Percentiles rank a stretch among this genome's conserved stretches.
These are phyloP conservation scores for Silene uniflora DNA, from an alignment of 148 eudicot species.

Conservation along the genomic window DNA sequence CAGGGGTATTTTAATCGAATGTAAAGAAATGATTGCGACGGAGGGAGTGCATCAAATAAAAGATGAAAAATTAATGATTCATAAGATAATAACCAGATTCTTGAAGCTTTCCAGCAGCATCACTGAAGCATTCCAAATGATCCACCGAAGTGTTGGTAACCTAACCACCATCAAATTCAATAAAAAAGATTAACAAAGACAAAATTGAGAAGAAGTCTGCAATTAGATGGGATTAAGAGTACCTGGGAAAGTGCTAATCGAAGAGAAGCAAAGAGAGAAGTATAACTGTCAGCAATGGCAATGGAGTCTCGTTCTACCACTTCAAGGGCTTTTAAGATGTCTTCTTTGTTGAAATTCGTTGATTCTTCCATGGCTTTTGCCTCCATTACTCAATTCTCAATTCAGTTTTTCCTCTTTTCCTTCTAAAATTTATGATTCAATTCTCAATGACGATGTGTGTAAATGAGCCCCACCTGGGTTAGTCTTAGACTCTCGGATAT, in stretches of 20 bases:
- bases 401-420: neutral
- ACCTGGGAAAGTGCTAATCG: constrained; percentile 82
- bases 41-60: neutral
- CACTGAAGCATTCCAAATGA: constrained; percentile 73
- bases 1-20: too few relatives aligned
- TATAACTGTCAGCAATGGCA: constrained; percentile 77
- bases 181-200: neutral
- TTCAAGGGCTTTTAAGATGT: constrained; percentile 61
- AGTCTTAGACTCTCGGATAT: too few relatives aligned
- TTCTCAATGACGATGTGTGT: too few relatives aligned
- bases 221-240: neutral
- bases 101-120: constrained; percentile 79
- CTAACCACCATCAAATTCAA: constrained; percentile 38
- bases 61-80: neutral
- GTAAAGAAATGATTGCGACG: too few relatives aligned
- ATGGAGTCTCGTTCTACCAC: constrained; percentile 78
- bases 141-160: constrained; percentile 57
- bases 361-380: constrained; percentile 14
- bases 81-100: constrained; percentile 48
- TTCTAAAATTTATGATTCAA: neutral
- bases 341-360: constrained; percentile 30
- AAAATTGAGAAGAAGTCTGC: neutral
- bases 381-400: constrained; percentile 23
- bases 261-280: constrained; percentile 83
- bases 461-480: too few relatives aligned